phyloP scores from a whole-genome alignment of 2,329 filamentous ascomycete species.

The Fusarium nodosum region DNA sequence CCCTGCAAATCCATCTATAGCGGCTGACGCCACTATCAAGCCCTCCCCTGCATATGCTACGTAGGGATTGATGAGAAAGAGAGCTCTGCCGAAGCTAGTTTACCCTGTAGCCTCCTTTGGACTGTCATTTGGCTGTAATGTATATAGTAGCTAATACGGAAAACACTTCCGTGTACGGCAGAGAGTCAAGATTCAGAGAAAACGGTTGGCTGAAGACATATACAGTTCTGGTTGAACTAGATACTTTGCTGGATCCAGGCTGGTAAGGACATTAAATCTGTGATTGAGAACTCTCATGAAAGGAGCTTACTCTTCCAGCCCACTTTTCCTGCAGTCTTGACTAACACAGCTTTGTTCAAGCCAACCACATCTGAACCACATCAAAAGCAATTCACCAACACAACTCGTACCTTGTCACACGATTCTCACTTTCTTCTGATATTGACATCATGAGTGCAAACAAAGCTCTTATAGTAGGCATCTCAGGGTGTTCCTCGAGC shows the following conservation, averaged over 20 bases:
- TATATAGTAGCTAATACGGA: too few relatives aligned
- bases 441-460: slow-evolving; percentile 52
- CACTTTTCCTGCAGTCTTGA: neutral
- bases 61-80: neutral
- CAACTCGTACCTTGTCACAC: neutral
- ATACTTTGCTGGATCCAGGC: too few relatives aligned
- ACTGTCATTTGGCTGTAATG: neutral
- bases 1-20: slow-evolving; percentile 18
- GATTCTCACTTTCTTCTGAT: neutral
- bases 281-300: neutral
- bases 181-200: too few relatives aligned
- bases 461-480: slow-evolving; percentile 76
- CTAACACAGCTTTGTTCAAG: neutral
- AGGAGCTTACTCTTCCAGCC: neutral
- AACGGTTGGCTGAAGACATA: too few relatives aligned
- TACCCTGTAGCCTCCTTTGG: neutral
- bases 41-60: slow-evolving; percentile 21
- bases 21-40: slow-evolving; percentile 26
- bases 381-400: slow-evolving; percentile 15
- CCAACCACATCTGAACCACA: neutral
- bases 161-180: too few relatives aligned
- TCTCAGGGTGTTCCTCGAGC: slow-evolving; percentile 91
- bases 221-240: too few relatives aligned
- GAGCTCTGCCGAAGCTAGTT: neutral
- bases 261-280: neutral